A percentile compares a stretch with the other conserved stretches of the same genome.
These are phyloP conservation scores for Coccomyxa subellipsoidea DNA, from an alignment of 163 green algal genomes.

Conservation along the genomic window DNA sequence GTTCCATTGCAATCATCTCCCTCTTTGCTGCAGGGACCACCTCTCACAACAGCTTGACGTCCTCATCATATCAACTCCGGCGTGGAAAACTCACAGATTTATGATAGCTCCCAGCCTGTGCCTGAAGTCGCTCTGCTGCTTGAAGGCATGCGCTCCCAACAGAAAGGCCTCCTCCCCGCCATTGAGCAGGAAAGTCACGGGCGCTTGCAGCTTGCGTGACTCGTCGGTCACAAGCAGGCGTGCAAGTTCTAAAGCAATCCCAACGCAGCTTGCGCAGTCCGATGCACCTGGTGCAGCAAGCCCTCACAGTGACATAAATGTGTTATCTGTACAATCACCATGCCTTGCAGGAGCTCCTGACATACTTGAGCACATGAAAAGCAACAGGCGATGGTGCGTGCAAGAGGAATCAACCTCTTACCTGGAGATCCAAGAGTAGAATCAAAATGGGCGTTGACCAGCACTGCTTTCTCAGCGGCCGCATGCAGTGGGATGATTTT, in stretches of 20 bases:
- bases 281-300: slow-evolving; percentile 41
- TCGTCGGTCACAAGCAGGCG: slow-evolving; percentile 38
- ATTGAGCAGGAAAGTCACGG: slow-evolving; percentile 71
- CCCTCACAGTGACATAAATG: too few species aligned
- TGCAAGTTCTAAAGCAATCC: slow-evolving; percentile 47
- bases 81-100: slow-evolving; percentile 62
- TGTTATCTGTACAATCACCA: too few species aligned
- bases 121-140: slow-evolving; percentile 33
- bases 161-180: slow-evolving; percentile 71
- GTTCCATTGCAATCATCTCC: too few species aligned
- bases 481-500: slow-evolving; percentile 35
- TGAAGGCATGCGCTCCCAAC: slow-evolving; percentile 52
- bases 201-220: slow-evolving; percentile 24
- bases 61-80: too few species aligned
- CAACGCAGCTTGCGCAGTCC: slow-evolving; percentile 54
- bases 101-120: slow-evolving; percentile 59
- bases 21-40: too few species aligned
- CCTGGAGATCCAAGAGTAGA: slow-evolving; percentile 41
- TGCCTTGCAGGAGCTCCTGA: too few species aligned
- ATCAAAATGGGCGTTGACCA: slow-evolving; percentile 65
- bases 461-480: slow-evolving; percentile 22
- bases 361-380: too few species aligned
- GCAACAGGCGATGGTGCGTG: too few species aligned
- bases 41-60: too few species aligned
- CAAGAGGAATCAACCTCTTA: too few species aligned